Base-by-base conservation (phyloP, 805 yeast species). In the Candida saitoana region DNA sequence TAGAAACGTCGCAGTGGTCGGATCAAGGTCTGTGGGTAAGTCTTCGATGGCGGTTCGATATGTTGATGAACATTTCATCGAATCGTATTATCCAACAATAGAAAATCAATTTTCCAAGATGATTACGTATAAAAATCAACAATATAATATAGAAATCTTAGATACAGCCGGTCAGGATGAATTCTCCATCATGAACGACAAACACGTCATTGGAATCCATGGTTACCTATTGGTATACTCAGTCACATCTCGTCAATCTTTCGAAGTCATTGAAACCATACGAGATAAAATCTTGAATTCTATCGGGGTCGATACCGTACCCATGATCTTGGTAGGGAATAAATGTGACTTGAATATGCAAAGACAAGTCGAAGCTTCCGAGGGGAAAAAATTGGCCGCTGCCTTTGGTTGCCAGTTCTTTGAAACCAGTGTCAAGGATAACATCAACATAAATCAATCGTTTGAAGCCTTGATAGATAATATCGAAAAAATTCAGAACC, bases 131-230 rank as follows among this genome's bases (percentile, higher is more conserved):
- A 77, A 84, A 46, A 84, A 84, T 47, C 83, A 80, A 51, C 86
- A 83, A 41, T 89, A 84, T 58, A 81, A 82, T 40, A 78, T 90
- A 18, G 96, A 88, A 59, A 85, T 89, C 41, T 68, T 88, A 46
- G 97, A 89, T 57, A 89, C 96, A 0, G 96, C 96, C 1, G 96
- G 96, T 5, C 95, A 87, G 67, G 96, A 88, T 62, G 96, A 88
- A 67, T 86, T 82, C 58, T 77, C 87, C 38, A 79, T 86, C 49
- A 76, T 89, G 63, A 85, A 80, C 53, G 87, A 85, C 60, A 84
- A 85, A 51, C 82, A 85, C 42, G 65, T 87, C 38, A 82, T 84
- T 36, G 93, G 90, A 14, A 80, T 85, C 25, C 93, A 87, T 55
- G 97, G 96, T 1, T 85, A 85, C 56, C 67, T 89, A 34, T 64